A percentile compares a stretch with the other conserved stretches of the same genome.
phyloP scores from a whole-genome alignment of 768 basidiomycete genomes.

The Boletus edulis region DNA sequence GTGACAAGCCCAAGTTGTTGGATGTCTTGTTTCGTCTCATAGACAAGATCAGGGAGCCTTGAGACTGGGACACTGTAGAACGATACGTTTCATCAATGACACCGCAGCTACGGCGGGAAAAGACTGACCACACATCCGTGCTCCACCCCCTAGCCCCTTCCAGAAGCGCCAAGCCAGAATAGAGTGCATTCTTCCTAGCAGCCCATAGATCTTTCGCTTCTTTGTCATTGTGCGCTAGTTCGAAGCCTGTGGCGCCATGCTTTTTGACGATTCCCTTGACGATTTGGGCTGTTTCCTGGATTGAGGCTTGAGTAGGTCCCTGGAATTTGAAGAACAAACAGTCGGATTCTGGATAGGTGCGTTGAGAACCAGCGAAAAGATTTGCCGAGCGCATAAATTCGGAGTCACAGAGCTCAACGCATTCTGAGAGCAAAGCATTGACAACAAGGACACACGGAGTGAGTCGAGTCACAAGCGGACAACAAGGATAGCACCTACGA shows the following conservation, averaged over 20 bases:
- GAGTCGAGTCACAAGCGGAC: background rate
- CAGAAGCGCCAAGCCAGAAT: slow-evolving; percentile 52
- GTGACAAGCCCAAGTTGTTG: slow-evolving; percentile 51
- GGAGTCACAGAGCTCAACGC: slow-evolving; percentile 80
- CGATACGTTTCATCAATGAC: background rate
- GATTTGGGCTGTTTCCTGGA: slow-evolving; percentile 60
- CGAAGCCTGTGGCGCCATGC: slow-evolving; percentile 67
- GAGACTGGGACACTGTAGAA: slow-evolving; percentile 58
- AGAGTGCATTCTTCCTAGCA: slow-evolving; percentile 66
- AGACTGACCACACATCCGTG: slow-evolving; percentile 72
- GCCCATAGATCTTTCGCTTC: slow-evolving; percentile 77
- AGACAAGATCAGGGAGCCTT: slow-evolving; percentile 59
- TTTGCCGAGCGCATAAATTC: slow-evolving; percentile 64
- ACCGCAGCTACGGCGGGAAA: background rate
- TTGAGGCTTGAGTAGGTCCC: slow-evolving; percentile 55
- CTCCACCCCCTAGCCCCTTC: slow-evolving; percentile 60
- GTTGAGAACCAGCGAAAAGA: slow-evolving; percentile 48
- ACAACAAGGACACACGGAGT: background rate
- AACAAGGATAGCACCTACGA: slow-evolving; percentile 45
- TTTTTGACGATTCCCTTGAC: slow-evolving; percentile 57
- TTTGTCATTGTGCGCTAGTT: slow-evolving; percentile 57
- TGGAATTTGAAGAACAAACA: slow-evolving; percentile 88
- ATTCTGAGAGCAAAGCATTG: slow-evolving; percentile 46
- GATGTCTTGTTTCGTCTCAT: slow-evolving; percentile 73
- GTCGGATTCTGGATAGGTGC: slow-evolving; percentile 61